A percentile compares a stretch with the other conserved stretches of the same genome.
Evolutionary conservation across 2,329 filamentous ascomycete species (phyloP).

Genomic region (Penicillium glabrum): DNA sequence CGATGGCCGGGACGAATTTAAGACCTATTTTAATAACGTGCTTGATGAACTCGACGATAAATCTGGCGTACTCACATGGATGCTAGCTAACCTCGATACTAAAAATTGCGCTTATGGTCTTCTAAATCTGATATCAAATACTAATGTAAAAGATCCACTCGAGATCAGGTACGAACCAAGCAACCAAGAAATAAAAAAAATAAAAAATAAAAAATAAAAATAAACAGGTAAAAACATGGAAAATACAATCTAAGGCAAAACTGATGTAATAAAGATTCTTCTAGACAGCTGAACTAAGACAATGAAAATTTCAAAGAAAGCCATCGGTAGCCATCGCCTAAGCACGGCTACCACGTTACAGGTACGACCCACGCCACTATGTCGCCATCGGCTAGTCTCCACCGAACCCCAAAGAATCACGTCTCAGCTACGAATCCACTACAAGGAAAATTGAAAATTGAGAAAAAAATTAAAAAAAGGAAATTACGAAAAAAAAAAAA

Average conservation of each 20-base stretch:
- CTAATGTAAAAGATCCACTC: background rate
- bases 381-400: background rate
- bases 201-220: background rate
- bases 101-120: too few relatives aligned
- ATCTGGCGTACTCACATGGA: too few relatives aligned
- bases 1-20: too few relatives aligned
- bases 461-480: background rate
- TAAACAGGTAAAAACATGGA: background rate
- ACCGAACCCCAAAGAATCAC: background rate
- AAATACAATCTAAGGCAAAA: background rate
- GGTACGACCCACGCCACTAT: constrained; percentile 1
- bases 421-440: background rate
- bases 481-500: background rate
- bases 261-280: background rate
- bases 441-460: background rate
- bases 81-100: too few relatives aligned
- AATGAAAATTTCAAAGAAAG: background rate
- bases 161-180: background rate
- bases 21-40: too few relatives aligned
- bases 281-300: background rate
- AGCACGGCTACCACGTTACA: background rate
- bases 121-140: too few relatives aligned
- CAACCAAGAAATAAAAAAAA: background rate
- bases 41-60: too few relatives aligned
- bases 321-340: background rate